Percentiles rank a stretch among this genome's conserved stretches.
Evolutionary conservation across 768 basidiomycete genomes (phyloP).

Genomic region (Boletus reticulatus): DNA sequence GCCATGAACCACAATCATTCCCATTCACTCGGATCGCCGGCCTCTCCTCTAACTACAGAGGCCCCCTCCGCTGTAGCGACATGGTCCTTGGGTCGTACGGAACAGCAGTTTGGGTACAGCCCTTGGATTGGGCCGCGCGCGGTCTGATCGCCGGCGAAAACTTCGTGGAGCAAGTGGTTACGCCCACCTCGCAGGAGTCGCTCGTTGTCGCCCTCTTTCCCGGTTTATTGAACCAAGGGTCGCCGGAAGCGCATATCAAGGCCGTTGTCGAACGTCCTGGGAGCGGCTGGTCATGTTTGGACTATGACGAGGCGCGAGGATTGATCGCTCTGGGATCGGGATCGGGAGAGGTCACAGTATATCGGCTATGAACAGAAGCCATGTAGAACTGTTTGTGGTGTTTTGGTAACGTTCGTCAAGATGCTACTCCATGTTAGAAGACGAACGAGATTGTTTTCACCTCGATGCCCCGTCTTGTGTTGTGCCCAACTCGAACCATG

Average conservation of each 20-base stretch:
- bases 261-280: constrained; percentile 34
- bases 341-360: constrained; percentile 45
- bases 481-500: neutral
- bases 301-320: constrained; percentile 59
- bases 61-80: constrained; percentile 52
- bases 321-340: constrained; percentile 52
- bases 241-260: constrained; percentile 24
- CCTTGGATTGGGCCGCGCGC: constrained; percentile 41
- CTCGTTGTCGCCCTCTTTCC: constrained; percentile 53
- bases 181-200: constrained; percentile 31
- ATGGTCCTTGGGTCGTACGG: constrained; percentile 54
- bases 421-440: neutral
- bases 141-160: constrained; percentile 35
- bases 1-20: constrained; percentile 29
- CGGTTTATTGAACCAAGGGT: constrained; percentile 31
- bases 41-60: constrained; percentile 38
- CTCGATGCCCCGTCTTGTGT: neutral
- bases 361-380: constrained; percentile 15
- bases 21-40: constrained; percentile 44
- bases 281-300: constrained; percentile 50
- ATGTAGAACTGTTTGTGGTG: neutral
- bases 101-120: constrained; percentile 64
- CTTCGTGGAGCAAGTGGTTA: constrained; percentile 12
- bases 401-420: neutral
- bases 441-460: neutral